These are phyloP conservation scores for Symbiotaphrina buchneri DNA, from an alignment of 495 filamentous ascomycete genomes.

Conservation along the genomic window DNA sequence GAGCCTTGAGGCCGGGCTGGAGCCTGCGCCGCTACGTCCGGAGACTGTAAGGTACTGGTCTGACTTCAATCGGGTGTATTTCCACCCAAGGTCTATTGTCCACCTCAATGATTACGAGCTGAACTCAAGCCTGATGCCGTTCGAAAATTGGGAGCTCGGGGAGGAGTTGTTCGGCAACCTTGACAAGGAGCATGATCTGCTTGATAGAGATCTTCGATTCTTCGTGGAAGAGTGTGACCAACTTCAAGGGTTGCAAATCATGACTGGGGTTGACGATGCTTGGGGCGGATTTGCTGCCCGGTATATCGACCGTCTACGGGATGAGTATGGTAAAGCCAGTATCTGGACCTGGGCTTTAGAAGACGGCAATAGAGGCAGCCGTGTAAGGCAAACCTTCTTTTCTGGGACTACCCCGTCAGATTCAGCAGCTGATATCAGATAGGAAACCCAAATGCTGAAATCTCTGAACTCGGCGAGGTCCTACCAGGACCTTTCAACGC, in stretches of 20 bases:
- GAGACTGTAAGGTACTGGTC: constrained; percentile 80
- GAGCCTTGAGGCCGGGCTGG: constrained; percentile 45
- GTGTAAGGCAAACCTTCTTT: constrained; percentile 22
- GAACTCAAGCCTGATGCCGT: constrained; percentile 51
- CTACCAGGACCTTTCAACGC: constrained; percentile 37
- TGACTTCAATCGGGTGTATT: constrained; percentile 78
- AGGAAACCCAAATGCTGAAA: constrained; percentile 28
- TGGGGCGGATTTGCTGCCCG: constrained; percentile 75
- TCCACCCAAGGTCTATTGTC: constrained; percentile 72
- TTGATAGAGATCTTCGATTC: constrained; percentile 69
- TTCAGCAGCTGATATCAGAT: constrained; percentile 4
- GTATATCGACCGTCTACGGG: constrained; percentile 62
- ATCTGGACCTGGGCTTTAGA: constrained; percentile 78
- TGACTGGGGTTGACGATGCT: constrained; percentile 62
- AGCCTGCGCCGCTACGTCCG: constrained; percentile 37
- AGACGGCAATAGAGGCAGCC: constrained; percentile 28
- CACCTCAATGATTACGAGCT: constrained; percentile 79
- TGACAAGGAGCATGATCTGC: constrained; percentile 65
- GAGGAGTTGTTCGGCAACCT: constrained; percentile 63
- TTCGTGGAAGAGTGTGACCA: constrained; percentile 89
- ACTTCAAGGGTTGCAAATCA: constrained; percentile 68
- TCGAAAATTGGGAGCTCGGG: constrained; percentile 60
- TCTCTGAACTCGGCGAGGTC: constrained; percentile 50
- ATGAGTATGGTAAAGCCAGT: constrained; percentile 74
- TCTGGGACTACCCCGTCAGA: constrained; percentile 2